phyloP scores from a whole-genome alignment of 2,329 filamentous ascomycete genomes.

The Neopestalotiopsis sp. region DNA sequence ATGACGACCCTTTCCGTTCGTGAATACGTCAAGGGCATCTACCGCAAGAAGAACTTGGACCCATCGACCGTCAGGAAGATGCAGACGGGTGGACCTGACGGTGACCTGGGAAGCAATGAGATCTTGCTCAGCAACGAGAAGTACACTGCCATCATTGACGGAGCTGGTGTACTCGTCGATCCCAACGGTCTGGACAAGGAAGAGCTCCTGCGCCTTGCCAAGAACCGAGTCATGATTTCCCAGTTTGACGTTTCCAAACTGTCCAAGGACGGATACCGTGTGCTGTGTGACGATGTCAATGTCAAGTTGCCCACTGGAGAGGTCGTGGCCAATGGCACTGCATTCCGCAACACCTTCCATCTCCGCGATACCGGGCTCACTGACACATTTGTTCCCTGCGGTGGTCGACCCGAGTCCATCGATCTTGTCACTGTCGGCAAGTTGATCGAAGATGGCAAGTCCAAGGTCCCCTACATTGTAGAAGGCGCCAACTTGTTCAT shows the following conservation, averaged over 20 bases:
- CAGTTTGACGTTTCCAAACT: constrained; percentile 87
- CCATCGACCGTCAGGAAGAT: constrained; percentile 86
- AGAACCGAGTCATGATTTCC: constrained; percentile 85
- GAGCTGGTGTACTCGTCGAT: constrained; percentile 92
- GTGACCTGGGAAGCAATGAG: constrained; percentile 96
- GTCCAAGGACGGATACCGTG: constrained; percentile 85
- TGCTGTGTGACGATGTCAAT: constrained; percentile 90
- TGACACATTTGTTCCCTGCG: constrained; percentile 93
- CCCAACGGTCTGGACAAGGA: constrained; percentile 85
- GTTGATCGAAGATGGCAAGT: constrained; percentile 89
- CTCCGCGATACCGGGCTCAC: constrained; percentile 78
- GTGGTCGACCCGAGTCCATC: constrained; percentile 95
- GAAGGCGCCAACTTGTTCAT: constrained; percentile 99
- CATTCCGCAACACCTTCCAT: constrained; percentile 98
- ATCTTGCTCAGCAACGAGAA: constrained; percentile 96
- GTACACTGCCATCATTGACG: constrained; percentile 95
- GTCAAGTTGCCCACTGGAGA: constrained; percentile 88
- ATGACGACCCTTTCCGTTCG: constrained; percentile 98
- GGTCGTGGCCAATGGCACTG: constrained; percentile 85
- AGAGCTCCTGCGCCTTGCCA: constrained; percentile 85
- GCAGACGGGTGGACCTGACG: constrained; percentile 96
- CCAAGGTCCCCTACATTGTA: constrained; percentile 89
- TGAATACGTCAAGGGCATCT: constrained; percentile 95
- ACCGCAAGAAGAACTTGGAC: constrained; percentile 92
- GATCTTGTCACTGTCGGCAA: constrained; percentile 84